Base-by-base conservation (phyloP, 2,329 filamentous ascomycete genomes). In the Pseudocercospora crystallina region DNA sequence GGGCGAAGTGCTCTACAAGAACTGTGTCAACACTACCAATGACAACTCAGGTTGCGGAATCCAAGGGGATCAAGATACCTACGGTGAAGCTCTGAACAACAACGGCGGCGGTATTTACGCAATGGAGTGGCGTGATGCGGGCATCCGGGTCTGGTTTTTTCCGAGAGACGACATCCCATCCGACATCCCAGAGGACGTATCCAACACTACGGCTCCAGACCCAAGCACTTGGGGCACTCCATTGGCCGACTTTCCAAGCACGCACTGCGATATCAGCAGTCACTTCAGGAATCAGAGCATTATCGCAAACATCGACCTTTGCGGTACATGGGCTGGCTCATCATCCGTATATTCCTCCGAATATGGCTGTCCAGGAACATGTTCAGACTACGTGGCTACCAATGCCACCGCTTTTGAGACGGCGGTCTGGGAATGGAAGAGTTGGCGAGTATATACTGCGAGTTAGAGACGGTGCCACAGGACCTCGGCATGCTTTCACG, bases 151-250 rank as follows among this genome's bases (percentile, higher is more conserved):
- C 13, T 68, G 66, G 65, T 68, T 67, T 57, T 69, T 68, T 47
- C 38, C 57, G 8, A 57, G 63, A 10, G 63, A 64, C n/a, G 34
- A 47, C 40, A 65, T 63, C 8, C 70, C 70, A 2, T 46, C 54
- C 7, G 65, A 65, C 58, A 76, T 87, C 54, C 57, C 59, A 4
- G 48, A 46, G 5, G 59, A 61, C 20, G 55, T 60, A 5, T 45
- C 43, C n/a, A 66, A 72, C 50, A 57, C 55, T 8, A 55, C 59
- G 13, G 61, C 58, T 5, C 85, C 85, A 0, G 76, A 87, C 59
- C 82, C 85, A 0, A 79, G 75, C 47, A 72, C 72, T 2, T 88
- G 85, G 82, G 83, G 82, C 11, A 73, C 70, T 3, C 80, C 85
- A 0, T 59, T 80, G 8, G 83, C 84, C 1, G 84, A 87, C 53